Base-by-base conservation (phyloP, 495 filamentous ascomycete genomes). In the Aspergillus olivimuriae region DNA sequence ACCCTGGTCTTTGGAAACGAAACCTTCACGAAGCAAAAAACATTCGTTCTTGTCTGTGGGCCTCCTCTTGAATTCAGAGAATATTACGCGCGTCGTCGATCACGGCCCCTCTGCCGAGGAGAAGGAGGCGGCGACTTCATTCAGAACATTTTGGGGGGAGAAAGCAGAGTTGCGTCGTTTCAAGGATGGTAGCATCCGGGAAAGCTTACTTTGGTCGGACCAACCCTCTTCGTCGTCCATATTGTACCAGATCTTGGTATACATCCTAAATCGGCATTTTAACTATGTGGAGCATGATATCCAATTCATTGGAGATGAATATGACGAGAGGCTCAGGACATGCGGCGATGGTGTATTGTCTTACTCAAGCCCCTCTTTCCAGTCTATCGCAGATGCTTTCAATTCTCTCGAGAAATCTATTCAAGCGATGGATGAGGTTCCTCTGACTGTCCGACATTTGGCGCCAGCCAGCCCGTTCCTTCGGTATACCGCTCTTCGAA, bases 21-120 rank as follows among this genome's bases (percentile, higher is more conserved):
- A 59, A 34, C 37, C 28, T 12, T 51, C 49, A 32, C 39, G 35
- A 19, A 61, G 63, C 41, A 56, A 52, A 22, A 56, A 36, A 11
- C 48, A 48, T 10, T 35, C 56, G 22, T 48, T 47, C 2, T 44
- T 92, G 12, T 61, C 73, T 10, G 67, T 92, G 33, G 83, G 86
- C 0, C 66, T 98, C 24, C 55, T 85, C 14, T 75, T 94, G 23
- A 72, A 95, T 57, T 70, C 84, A 2, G 68, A 74, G 8, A 84
- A 89, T 52, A 78, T 81, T 40, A 65, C 73, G 34, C 81, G 89
- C 16, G 69, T 76, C 16, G 82, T 95, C 33, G 92, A 98, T 53
- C 83, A 87, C 54, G 92, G 92, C 2, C 92, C 92, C 2, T 58
- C 81, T 1, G 87, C 87, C 3, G 87, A 95, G 58, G 73, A 88